These are phyloP conservation scores for Penicillium freii DNA, from an alignment of 2,329 filamentous ascomycete genomes.

Conservation along the genomic window DNA sequence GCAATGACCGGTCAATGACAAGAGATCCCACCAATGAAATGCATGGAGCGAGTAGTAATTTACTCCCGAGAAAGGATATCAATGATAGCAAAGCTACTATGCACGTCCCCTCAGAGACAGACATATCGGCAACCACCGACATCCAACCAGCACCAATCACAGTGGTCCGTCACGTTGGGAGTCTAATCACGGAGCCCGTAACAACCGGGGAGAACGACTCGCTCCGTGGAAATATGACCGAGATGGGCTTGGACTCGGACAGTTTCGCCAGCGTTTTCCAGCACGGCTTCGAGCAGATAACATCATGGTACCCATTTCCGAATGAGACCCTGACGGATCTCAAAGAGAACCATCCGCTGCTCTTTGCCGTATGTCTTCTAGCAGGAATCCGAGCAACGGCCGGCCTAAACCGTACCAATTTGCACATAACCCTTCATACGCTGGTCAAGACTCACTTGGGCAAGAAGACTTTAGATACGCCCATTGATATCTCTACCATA, in stretches of 20 bases:
- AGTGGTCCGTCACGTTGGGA: slow-evolving; percentile 10
- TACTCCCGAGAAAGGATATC: neutral
- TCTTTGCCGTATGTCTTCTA: slow-evolving; percentile 9
- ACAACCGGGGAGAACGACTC: slow-evolving; percentile 5
- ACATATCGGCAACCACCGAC: slow-evolving; percentile 2
- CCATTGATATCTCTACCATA: slow-evolving; percentile 8
- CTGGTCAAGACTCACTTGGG: slow-evolving; percentile 11
- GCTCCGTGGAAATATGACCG: slow-evolving; percentile 6
- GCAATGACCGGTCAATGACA: neutral
- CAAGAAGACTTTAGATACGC: slow-evolving; percentile 6
- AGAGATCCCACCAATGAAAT: neutral
- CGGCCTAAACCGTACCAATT: slow-evolving; percentile 4
- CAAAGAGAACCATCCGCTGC: slow-evolving; percentile 8
- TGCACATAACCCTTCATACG: slow-evolving; percentile 7
- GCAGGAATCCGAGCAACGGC: slow-evolving; percentile 9
- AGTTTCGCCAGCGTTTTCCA: slow-evolving; percentile 4
- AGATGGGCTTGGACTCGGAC: slow-evolving; percentile 9
- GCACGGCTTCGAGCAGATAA: slow-evolving; percentile 9
- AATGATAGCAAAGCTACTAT: slow-evolving; percentile 1
- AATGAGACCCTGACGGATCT: slow-evolving; percentile 7
- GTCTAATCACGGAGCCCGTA: slow-evolving; percentile 9
- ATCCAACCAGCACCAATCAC: slow-evolving; percentile 11
- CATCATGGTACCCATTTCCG: slow-evolving; percentile 10
- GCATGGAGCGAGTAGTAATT: neutral
- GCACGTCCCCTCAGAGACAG: neutral